A percentile compares a stretch with the other conserved stretches of the same genome.
These are phyloP conservation scores for Monosporascus sp. DNA, from an alignment of 2,329 filamentous ascomycete species.

Conservation along the genomic window DNA sequence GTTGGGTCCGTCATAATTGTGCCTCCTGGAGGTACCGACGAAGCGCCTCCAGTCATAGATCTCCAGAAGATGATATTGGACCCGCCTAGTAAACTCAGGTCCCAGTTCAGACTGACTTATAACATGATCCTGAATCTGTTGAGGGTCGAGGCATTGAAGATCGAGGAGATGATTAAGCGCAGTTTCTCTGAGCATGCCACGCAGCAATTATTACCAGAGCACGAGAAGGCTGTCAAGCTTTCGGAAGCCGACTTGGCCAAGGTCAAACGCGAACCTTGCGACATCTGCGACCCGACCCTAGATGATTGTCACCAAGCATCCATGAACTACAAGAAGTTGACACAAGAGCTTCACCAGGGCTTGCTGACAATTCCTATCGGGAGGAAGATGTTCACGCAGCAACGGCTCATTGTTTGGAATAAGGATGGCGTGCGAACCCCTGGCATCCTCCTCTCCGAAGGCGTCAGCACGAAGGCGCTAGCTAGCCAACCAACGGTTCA, in stretches of 20 bases:
- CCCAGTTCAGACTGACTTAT: slow-evolving; percentile 95
- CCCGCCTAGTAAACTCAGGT: slow-evolving; percentile 88
- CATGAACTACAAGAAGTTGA: slow-evolving; percentile 75
- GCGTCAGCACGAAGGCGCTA: slow-evolving; percentile 55
- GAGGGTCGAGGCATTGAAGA: slow-evolving; percentile 92
- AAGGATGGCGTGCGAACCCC: slow-evolving; percentile 78
- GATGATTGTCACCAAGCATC: slow-evolving; percentile 76
- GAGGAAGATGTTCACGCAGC: slow-evolving; percentile 69
- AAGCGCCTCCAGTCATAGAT: slow-evolving; percentile 79
- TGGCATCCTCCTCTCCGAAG: slow-evolving; percentile 75
- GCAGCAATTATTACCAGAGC: slow-evolving; percentile 87
- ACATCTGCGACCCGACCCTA: slow-evolving; percentile 74
- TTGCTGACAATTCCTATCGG: slow-evolving; percentile 78
- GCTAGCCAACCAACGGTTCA: slow-evolving; percentile 62
- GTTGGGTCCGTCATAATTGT: slow-evolving; percentile 95
- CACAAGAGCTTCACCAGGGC: slow-evolving; percentile 70
- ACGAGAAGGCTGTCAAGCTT: slow-evolving; percentile 88
- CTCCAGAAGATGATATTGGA: slow-evolving; percentile 93
- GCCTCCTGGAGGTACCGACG: slow-evolving; percentile 69
- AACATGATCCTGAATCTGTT: slow-evolving; percentile 98
- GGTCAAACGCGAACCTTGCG: slow-evolving; percentile 79
- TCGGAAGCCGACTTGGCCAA: slow-evolving; percentile 89
- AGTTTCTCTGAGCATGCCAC: slow-evolving; percentile 98
- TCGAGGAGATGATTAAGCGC: slow-evolving; percentile 99
- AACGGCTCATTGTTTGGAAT: slow-evolving; percentile 77